Evolutionary conservation across 176 grass and related monocot genomes (phyloP), one percentile per base, ranked within the genome.

Genomic region (Raddia distichophylla): DNA sequence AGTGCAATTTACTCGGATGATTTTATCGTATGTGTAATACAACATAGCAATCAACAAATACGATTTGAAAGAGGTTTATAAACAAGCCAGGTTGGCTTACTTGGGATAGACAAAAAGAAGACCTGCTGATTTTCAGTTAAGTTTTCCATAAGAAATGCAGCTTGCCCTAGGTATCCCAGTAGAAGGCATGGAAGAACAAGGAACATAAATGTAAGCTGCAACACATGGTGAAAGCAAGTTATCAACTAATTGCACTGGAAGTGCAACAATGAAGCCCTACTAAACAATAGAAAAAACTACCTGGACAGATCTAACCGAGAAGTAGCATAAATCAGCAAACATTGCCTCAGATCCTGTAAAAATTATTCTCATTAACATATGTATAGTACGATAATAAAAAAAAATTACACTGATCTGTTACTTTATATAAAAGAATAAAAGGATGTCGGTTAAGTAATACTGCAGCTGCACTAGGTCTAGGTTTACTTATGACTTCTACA

Each of bases 241-340:
- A 73, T 81, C 4, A 83, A 82, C 16, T 75, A 82, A 17, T 49
- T 32, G 5, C 18, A 76, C 53, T 69, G 64, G 73, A 59, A 57
- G 61, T 60, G 57, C 40, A 76, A 76, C 44, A 74, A 63, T 37
- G 14, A 86, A 86, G 13, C 65, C 47, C n/a, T 54, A 54, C n/a
- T 54, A 54, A 82, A 60, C 51, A 60, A 71, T 51, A 68, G 12
- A 13, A 44, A 44, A 22, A 18, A 60, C 57, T 93, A 93, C 96
- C 93, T 99, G 96, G 75, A 99, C 89, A 77, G 93, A 99, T 85
- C 82, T 93, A 78, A 95, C 93, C 74, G 96, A 99, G 86, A 95
- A 99, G 84, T 95, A 99, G 84, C 96, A 99, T 66, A 99, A 90
- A 88, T 99, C 93, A 32, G 96, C 96, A 95, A 99, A 99, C 96